A percentile compares a stretch with the other conserved stretches of the same genome.
phyloP scores from a whole-genome alignment of 2,329 filamentous ascomycete species.

The Esteya vermicola region DNA sequence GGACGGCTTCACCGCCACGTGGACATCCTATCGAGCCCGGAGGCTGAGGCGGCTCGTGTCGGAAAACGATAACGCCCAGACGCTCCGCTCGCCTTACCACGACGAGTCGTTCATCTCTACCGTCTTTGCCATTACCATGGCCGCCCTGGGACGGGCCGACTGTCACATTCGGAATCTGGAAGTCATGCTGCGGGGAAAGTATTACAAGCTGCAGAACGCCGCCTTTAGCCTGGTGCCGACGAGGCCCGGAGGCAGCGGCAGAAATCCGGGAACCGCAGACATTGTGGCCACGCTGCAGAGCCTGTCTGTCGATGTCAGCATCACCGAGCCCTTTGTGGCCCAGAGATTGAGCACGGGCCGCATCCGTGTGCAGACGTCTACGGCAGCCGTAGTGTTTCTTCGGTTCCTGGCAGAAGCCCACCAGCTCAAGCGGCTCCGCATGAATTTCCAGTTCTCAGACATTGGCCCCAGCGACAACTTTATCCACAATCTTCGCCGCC shows the following conservation, averaged over 20 bases:
- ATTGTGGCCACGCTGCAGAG: conserved; percentile 31
- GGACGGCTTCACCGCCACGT: conserved; percentile 26
- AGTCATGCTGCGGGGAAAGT: conserved; percentile 23
- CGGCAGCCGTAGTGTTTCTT: conserved; percentile 7
- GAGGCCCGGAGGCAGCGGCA: too few species aligned
- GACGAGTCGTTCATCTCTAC: too few species aligned
- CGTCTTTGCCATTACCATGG: conserved; percentile 25
- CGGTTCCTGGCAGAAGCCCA: conserved; percentile 24
- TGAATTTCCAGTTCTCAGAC: conserved; percentile 27
- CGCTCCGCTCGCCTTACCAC: too few species aligned
- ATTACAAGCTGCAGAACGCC: conserved; percentile 19
- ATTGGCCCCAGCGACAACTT: background rate
- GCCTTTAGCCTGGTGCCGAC: conserved; percentile 33
- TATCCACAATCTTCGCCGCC: background rate
- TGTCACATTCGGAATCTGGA: conserved; percentile 29
- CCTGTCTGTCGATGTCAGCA: conserved; percentile 23
- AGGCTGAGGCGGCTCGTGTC: conserved; percentile 22
- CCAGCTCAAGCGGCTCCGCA: conserved; percentile 35
- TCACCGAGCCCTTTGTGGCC: too few species aligned
- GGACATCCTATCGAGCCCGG: conserved; percentile 40
- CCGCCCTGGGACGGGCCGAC: conserved; percentile 25
- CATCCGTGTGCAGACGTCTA: conserved; percentile 6
- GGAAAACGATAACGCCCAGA: too few species aligned
- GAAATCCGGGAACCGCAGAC: conserved; percentile 18
- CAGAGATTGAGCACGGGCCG: too few species aligned